Conservation (phyloP, 2,329 filamentous ascomycete genomes). For the Chrysoporthe austroafricana region DNA sequence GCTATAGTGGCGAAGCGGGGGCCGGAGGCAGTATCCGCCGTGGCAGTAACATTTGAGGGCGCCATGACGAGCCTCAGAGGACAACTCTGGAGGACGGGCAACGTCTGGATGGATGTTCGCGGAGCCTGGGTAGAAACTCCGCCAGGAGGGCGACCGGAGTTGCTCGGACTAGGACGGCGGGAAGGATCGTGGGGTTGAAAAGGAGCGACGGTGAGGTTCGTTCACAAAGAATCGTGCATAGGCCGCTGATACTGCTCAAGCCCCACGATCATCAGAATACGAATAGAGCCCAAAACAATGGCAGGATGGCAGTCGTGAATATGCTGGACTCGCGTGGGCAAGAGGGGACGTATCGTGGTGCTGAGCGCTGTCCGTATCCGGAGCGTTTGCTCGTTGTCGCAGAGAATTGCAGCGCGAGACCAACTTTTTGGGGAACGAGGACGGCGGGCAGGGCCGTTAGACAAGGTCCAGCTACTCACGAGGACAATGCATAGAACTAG, state of each 20-base stretch:
- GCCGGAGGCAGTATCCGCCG: conserved; percentile 4
- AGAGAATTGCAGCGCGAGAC: not conserved
- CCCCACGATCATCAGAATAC: not conserved
- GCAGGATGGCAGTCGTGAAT: not conserved
- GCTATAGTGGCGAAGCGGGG: conserved; percentile 2
- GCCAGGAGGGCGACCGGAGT: conserved; percentile 18
- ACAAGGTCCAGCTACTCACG: not conserved
- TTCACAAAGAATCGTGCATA: conserved; percentile 8
- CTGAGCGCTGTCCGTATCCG: not conserved
- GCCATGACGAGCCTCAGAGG: conserved; percentile 19
- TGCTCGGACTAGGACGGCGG: conserved; percentile 16
- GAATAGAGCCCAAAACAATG: not conserved
- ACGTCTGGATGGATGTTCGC: conserved; percentile 7
- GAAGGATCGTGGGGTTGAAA: conserved; percentile 15
- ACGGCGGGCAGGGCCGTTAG: not conserved
- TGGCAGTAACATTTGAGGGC: conserved; percentile 18
- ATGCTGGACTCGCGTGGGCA: not conserved
- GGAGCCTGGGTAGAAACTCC: conserved; percentile 18
- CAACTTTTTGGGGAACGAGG: not conserved
- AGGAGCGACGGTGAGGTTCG: conserved; percentile 18
- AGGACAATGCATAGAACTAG: not conserved
- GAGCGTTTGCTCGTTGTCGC: not conserved
- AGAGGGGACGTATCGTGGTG: not conserved
- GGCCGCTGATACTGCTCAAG: not conserved
- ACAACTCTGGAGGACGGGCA: conserved; percentile 1